These are phyloP conservation scores for Quercus variabilis DNA, from an alignment of 306 rosid species.

Conservation along the genomic window DNA sequence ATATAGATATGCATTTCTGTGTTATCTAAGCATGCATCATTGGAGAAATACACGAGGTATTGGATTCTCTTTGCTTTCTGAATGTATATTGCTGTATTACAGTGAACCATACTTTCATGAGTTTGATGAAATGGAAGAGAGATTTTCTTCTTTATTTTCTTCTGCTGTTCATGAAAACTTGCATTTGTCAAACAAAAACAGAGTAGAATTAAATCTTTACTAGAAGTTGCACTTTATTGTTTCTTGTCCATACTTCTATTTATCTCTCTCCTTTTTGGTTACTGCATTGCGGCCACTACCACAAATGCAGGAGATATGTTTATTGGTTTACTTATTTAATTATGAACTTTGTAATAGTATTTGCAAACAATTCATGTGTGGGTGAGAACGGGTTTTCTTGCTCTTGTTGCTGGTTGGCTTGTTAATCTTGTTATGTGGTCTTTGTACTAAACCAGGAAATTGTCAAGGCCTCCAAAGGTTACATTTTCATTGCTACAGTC, in stretches of 20 bases:
- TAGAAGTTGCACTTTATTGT: neutral
- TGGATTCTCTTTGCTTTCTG: neutral
- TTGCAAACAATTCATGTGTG: neutral
- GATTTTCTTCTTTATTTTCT: neutral
- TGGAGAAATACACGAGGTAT: neutral
- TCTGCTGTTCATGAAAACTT: neutral
- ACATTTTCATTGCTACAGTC: conserved; percentile 24
- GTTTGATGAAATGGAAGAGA: neutral
- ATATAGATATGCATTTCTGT: neutral
- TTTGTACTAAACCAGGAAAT: conserved; percentile 52
- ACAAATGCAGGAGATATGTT: neutral
- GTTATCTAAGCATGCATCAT: neutral
- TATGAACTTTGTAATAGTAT: neutral
- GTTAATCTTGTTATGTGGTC: conserved; percentile 28
- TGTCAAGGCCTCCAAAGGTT: conserved; percentile 29
- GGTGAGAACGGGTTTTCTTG: neutral
- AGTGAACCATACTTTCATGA: neutral
- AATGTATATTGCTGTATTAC: neutral
- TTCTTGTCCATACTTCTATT: too few relatives aligned
- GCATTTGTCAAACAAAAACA: neutral
- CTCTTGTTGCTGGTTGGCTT: conserved; percentile 16
- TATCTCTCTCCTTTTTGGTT: too few relatives aligned
- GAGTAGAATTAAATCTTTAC: neutral
- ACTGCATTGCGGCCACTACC: neutral
- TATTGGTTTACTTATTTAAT: neutral